Conservation (phyloP, 495 filamentous ascomycete species). For the Penicillium salamii region DNA sequence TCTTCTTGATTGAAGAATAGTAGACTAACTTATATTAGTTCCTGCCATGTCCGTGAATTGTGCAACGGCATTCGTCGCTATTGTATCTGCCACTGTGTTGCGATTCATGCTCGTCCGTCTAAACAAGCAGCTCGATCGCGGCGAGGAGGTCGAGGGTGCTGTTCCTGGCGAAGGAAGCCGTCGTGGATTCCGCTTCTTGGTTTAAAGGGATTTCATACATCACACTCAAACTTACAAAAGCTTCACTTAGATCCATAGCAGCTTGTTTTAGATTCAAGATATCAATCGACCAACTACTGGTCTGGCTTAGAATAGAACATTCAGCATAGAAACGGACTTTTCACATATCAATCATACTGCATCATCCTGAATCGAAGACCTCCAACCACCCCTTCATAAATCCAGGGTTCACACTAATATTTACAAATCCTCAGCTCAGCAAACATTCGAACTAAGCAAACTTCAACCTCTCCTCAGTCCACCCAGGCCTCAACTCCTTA, state of each 20-base stretch:
- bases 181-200: constrained; percentile 62
- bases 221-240: no score
- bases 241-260: no score
- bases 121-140: constrained; percentile 70
- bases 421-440: no score
- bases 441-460: constrained; percentile 31
- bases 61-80: constrained; percentile 61
- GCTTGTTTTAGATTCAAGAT: no score
- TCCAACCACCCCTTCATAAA: no score
- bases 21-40: constrained; percentile 25
- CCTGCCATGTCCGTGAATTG: constrained; percentile 76
- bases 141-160: constrained; percentile 37
- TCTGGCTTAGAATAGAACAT: no score
- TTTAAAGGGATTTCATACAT: constrained; percentile 15
- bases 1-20: not conserved
- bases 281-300: no score
- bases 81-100: constrained; percentile 61
- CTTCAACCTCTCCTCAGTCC: constrained; percentile 29
- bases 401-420: no score
- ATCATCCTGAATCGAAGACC: no score
- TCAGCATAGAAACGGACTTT: no score
- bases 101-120: constrained; percentile 63
- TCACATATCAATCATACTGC: no score
- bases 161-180: constrained; percentile 53
- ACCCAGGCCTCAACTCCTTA: constrained; percentile 38